These are phyloP conservation scores for Tuber aestivum DNA, from an alignment of 495 filamentous ascomycete genomes.

Conservation along the genomic window DNA sequence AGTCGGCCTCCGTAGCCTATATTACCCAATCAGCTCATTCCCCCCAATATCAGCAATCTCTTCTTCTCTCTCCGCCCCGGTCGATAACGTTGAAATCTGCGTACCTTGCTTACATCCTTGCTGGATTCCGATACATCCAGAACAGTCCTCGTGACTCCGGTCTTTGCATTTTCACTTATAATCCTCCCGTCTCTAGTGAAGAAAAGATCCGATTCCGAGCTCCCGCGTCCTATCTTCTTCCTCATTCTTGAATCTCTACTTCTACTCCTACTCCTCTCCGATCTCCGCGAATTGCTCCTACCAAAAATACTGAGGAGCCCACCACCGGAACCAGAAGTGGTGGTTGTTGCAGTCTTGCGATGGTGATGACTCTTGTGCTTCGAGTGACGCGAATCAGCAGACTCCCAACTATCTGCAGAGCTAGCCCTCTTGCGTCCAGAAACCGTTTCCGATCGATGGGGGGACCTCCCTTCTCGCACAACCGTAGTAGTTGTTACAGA, in stretches of 20 bases:
- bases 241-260: slow-evolving; percentile 11
- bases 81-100: not conserved
- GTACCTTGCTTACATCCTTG: slow-evolving; percentile 16
- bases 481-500: not conserved
- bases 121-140: not conserved
- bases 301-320: slow-evolving; percentile 20
- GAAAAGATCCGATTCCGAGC: not conserved
- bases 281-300: slow-evolving; percentile 12
- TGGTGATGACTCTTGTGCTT: slow-evolving; percentile 9
- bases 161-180: slow-evolving; percentile 3
- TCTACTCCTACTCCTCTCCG: slow-evolving; percentile 8
- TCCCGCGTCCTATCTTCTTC: slow-evolving; percentile 4
- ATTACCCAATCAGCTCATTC: not conserved
- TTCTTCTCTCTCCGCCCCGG: not conserved
- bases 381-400: slow-evolving; percentile 18
- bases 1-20: slow-evolving; percentile 24
- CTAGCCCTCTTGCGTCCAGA: slow-evolving; percentile 11
- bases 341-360: slow-evolving; percentile 6
- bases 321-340: slow-evolving; percentile 6
- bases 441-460: not conserved
- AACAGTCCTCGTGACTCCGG: slow-evolving; percentile 5
- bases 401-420: slow-evolving; percentile 29
- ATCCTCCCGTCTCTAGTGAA: slow-evolving; percentile 11
- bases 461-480: not conserved
- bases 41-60: slow-evolving; percentile 11